Evolutionary conservation across 768 basidiomycete genomes (phyloP), one percentile per base, ranked within the genome.

Genomic region (Cyathus striatus): DNA sequence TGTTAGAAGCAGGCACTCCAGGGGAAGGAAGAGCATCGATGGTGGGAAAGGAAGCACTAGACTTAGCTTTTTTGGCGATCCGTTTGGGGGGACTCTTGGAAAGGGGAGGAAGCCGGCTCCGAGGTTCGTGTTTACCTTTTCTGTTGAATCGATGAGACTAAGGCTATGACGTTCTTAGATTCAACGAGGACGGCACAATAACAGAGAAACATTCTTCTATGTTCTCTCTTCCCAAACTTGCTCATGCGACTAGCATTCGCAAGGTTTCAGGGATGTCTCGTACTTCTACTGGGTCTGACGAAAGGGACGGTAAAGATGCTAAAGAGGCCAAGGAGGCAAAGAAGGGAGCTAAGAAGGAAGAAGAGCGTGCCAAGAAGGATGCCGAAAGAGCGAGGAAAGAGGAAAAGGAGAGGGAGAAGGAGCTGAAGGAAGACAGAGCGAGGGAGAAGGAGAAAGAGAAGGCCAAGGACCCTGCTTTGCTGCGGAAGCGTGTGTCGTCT

Each of bases 21-120:
- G 77, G 44, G 47, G 58, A 14, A 83, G 77, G 61, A 75, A 72
- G 47, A 74, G 72, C 46, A 37, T 65, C 13, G 83, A 86, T 40
- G 66, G 51, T 7, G 49, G 62, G 2, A 70, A 70, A 49, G 70
- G 66, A 42, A 55, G 58, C 10, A 84, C 87, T 32, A 68, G 88
- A n/a, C 60, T 88, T 47, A 92, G 90, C 54, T 81, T 95, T 53
- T 95, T 96, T 55, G 88, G 87, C 12, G 74, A 71, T 16, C 61
- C 79, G 3, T 80, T 90, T 47, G 63, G 67, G 9, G 75, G 78
- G 1, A 66, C 81, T 4, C 55, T 88, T 42, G 78, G 81, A 22
- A 85, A 83, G 59, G 65, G 69, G 30, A 67, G 92, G 50, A 94
- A 96, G 58, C 92, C 92, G 1, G 74, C 90, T 0, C 90, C 90